Conservation (phyloP, 257 asterid species). For the Fraxinus excelsior region DNA sequence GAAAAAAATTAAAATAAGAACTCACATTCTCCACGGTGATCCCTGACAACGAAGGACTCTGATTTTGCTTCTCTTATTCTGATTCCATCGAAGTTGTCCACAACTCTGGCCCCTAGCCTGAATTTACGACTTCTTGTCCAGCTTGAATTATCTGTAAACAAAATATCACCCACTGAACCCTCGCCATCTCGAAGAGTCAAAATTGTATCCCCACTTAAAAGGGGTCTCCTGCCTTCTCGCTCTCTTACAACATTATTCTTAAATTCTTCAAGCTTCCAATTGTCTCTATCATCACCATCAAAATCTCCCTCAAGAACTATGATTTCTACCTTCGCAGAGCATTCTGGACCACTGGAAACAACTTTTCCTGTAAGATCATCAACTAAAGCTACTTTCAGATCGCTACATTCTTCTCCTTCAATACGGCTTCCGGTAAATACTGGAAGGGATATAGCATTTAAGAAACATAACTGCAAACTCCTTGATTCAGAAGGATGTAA, state of each 20-base stretch:
- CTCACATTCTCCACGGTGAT: conserved; percentile 95
- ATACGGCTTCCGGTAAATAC: conserved; percentile 88
- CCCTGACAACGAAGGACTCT: conserved; percentile 82
- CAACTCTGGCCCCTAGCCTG: conserved; percentile 74
- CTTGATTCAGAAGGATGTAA: conserved; percentile 53
- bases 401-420: conserved; percentile 63
- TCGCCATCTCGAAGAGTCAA: conserved; percentile 61
- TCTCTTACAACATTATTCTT: conserved; percentile 66
- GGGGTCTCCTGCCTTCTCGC: conserved; percentile 77
- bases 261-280: conserved; percentile 72
- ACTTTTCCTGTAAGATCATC: no score
- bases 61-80: conserved; percentile 80
- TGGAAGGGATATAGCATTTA: conserved; percentile 62
- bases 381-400: no score
- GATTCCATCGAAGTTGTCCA: conserved; percentile 52
- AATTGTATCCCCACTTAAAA: conserved; percentile 70
- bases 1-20: conserved; percentile 11
- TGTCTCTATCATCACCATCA: conserved; percentile 62
- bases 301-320: conserved; percentile 91
- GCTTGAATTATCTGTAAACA: conserved; percentile 86
- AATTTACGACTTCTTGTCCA: conserved; percentile 96
- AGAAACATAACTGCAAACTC: conserved; percentile 58
- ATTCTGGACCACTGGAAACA: conserved; percentile 27
- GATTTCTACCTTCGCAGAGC: conserved; percentile 70
- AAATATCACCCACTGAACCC: conserved; percentile 48